A percentile compares a stretch with the other conserved stretches of the same genome.
Evolutionary conservation across 305 asterid species (phyloP).

Genomic region (Withania somnifera): DNA sequence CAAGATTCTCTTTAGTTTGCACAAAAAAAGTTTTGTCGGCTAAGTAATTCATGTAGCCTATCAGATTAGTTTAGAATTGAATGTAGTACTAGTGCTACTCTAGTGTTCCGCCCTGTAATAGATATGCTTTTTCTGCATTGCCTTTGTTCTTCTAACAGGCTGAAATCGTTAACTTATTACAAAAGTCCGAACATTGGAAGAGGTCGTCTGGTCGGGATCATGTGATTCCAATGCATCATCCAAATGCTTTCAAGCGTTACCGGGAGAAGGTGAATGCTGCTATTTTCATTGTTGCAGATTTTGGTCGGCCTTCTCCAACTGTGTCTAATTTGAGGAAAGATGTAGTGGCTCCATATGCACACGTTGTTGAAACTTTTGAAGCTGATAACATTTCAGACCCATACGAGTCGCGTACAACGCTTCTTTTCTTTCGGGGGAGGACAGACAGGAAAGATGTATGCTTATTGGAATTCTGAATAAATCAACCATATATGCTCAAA

Average conservation of each 20-base stretch:
- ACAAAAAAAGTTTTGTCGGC: neutral
- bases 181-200: constrained; percentile 65
- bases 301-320: constrained; percentile 58
- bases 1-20: neutral
- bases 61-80: neutral
- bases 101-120: neutral
- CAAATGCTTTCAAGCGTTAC: constrained; percentile 86
- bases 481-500: neutral
- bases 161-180: constrained; percentile 48
- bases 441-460: constrained; percentile 87
- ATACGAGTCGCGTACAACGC: constrained; percentile 59
- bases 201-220: constrained; percentile 80
- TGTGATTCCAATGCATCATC: constrained; percentile 90
- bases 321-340: constrained; percentile 72
- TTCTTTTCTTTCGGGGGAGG: constrained; percentile 93
- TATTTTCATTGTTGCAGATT: constrained; percentile 84
- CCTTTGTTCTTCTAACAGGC: constrained; percentile 26
- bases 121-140: neutral
- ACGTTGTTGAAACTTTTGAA: constrained; percentile 57
- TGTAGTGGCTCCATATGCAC: constrained; percentile 88
- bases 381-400: constrained; percentile 56
- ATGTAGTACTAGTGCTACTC: neutral
- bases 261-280: constrained; percentile 66
- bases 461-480: neutral
- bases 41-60: neutral